Conservation (phyloP, 2,329 filamentous ascomycete genomes). For the Aspergillus jensenii region DNA sequence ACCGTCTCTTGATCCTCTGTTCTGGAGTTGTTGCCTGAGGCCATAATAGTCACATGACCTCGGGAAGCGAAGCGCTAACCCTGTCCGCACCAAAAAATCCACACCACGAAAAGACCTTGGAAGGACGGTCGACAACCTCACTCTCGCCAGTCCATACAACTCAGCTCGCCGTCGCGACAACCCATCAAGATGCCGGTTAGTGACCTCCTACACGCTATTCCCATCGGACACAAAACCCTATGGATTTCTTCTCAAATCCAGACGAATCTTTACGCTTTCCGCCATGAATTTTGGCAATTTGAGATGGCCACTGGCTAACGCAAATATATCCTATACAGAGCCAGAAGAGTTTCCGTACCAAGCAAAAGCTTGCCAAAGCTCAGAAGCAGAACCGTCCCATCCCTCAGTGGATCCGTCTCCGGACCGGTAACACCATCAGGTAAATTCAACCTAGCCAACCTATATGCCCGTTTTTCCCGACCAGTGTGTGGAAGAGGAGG, state of each 20-base stretch:
- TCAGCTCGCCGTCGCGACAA: constrained; percentile 43
- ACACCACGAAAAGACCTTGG: constrained; percentile 24
- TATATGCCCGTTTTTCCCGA: background rate
- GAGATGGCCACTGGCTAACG: constrained; percentile 13
- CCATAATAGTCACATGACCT: constrained; percentile 33
- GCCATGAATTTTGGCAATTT: background rate
- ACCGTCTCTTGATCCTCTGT: background rate
- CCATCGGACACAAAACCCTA: background rate
- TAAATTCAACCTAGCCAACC: constrained; percentile 54
- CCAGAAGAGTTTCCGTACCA: constrained; percentile 99
- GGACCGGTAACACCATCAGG: constrained; percentile 99
- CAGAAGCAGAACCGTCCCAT: constrained; percentile 99
- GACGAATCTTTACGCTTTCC: background rate
- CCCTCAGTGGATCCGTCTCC: constrained; percentile 98
- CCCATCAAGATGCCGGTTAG: constrained; percentile 58
- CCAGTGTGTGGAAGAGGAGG: constrained; percentile 3
- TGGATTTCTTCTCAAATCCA: background rate
- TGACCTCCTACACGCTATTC: constrained; percentile 2
- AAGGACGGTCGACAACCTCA: constrained; percentile 37
- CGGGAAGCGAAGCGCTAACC: constrained; percentile 40
- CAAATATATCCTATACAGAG: constrained; percentile 58
- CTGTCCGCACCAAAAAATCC: constrained; percentile 42
- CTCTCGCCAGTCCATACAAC: constrained; percentile 31
- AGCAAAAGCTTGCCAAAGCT: constrained; percentile 99
- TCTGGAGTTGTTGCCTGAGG: constrained; percentile 20